Base-by-base conservation (phyloP, 495 filamentous ascomycete species). In the Aspergillus incahuasiensis region DNA sequence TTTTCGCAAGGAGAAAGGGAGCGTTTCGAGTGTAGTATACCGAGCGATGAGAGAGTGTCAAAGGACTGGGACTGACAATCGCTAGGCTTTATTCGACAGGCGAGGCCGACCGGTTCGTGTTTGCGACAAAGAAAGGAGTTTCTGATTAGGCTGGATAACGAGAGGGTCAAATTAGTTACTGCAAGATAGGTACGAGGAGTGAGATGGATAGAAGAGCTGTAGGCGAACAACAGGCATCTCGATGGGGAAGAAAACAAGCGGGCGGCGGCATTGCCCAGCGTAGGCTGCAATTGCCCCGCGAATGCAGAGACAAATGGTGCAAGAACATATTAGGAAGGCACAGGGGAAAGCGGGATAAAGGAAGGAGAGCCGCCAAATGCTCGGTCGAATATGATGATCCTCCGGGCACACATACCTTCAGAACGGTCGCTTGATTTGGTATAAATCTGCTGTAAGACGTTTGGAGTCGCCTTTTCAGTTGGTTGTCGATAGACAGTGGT, bases 1-100 rank as follows among this genome's bases (percentile, higher is more conserved):
- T 96, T 52, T 65, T 75, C 49, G 58, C 54, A 55, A 64, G 65
- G 58, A 56, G 62, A 49, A 55, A 56, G 45, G 38, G 45, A 59
- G 58, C 46, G 47, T 50, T 20, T 24, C 41, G 52, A 35, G 50
- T 32, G 28, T 43, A 49, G 44, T n/a, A 16, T 39, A n/a, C 25
- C 54, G 48, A 46, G 53, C 25, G 47, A 48, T 46, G 51, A 60
- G 58, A 49, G 56, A 65, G 52, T 30, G 56, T 51, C 53, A 32
- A 34, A 45, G 48, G 34, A 34, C 34, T 54, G 24, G 28, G 46
- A 57, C 20, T 40, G 43, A 43, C 48, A 43, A 55, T 59, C 15
- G 55, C 32, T 34, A 35, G 34, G 57, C 25, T 41, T 20, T 40
- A 21, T 52, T n/a, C 38, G 47, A 41, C 21, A 21, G 51, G 28